Conservation (phyloP, 129 eudicot genomes). For the Solidago caesia region DNA sequence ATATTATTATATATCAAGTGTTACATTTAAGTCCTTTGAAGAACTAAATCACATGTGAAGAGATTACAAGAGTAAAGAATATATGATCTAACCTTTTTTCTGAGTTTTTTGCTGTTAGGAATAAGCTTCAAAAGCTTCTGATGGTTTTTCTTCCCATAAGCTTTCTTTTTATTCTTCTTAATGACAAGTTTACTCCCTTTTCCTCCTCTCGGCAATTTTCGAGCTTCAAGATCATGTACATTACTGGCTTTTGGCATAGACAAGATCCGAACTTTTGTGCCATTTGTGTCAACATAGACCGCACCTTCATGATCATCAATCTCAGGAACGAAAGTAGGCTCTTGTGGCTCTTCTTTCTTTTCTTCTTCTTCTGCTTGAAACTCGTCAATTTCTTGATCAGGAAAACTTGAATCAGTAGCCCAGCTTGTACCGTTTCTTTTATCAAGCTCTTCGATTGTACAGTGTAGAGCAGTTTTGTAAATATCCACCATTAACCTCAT, state of each 20-base stretch:
- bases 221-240: conserved; percentile 20
- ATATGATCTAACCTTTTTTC: conserved; percentile 35
- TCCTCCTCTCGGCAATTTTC: conserved; percentile 32
- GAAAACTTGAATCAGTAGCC: conserved; percentile 53
- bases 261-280: conserved; percentile 77
- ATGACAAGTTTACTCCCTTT: conserved; percentile 39
- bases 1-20: not conserved
- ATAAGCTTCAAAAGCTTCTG: conserved; percentile 34
- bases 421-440: conserved; percentile 74
- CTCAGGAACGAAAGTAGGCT: conserved; percentile 23
- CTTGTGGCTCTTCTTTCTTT: conserved; percentile 23
- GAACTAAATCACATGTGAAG: conserved; percentile 1
- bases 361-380: conserved; percentile 29
- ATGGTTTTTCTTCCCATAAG: conserved; percentile 28
- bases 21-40: not conserved
- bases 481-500: conserved; percentile 64
- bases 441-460: conserved; percentile 87
- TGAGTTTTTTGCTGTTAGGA: conserved; percentile 24
- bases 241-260: conserved; percentile 38
- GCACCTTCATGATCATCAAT: conserved; percentile 53
- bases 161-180: conserved; percentile 44
- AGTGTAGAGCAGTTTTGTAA: conserved; percentile 51
- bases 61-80: conserved; percentile 12
- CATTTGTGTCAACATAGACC: conserved; percentile 74
- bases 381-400: conserved; percentile 40